Evolutionary conservation across 2,329 filamentous ascomycete genomes (phyloP).

Genomic region (Pseudocercospora cruenta): DNA sequence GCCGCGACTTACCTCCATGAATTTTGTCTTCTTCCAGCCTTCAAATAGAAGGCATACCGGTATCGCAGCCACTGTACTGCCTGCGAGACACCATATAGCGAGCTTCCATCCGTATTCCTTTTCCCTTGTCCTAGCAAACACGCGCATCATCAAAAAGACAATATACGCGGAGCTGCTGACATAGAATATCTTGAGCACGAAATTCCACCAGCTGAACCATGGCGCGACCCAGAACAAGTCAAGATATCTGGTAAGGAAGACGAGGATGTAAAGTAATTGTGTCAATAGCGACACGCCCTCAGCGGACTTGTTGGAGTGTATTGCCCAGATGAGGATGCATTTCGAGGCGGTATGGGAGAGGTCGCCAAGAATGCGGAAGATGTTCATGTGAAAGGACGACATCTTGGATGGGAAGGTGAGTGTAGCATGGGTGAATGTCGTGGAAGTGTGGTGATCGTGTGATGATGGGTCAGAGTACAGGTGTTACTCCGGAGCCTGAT

Average conservation of each 20-base stretch:
- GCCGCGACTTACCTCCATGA: slow-evolving; percentile 36
- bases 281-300: slow-evolving; percentile 92
- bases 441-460: not conserved
- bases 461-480: not conserved
- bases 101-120: slow-evolving; percentile 93
- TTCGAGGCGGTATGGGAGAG: slow-evolving; percentile 84
- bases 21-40: slow-evolving; percentile 28
- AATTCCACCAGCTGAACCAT: slow-evolving; percentile 64
- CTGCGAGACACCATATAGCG: slow-evolving; percentile 69
- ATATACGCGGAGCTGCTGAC: slow-evolving; percentile 83
- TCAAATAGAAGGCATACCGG: slow-evolving; percentile 73
- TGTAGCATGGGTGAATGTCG: not conserved
- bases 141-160: slow-evolving; percentile 81
- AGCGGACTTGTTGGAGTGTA: slow-evolving; percentile 83
- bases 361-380: slow-evolving; percentile 79
- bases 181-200: slow-evolving; percentile 87
- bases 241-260: slow-evolving; percentile 85
- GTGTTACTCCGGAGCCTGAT: not conserved
- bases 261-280: slow-evolving; percentile 81
- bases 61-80: slow-evolving; percentile 69
- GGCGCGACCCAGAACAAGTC: slow-evolving; percentile 60
- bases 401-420: slow-evolving; percentile 7
- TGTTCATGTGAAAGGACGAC: slow-evolving; percentile 30
- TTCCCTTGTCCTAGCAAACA: slow-evolving; percentile 86
- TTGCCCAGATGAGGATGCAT: slow-evolving; percentile 86